Evolutionary conservation across 139 green algal species (phyloP), one percentile per base, ranked within the genome.

Genomic region (Chlamydomonas sphaeroides): DNA sequence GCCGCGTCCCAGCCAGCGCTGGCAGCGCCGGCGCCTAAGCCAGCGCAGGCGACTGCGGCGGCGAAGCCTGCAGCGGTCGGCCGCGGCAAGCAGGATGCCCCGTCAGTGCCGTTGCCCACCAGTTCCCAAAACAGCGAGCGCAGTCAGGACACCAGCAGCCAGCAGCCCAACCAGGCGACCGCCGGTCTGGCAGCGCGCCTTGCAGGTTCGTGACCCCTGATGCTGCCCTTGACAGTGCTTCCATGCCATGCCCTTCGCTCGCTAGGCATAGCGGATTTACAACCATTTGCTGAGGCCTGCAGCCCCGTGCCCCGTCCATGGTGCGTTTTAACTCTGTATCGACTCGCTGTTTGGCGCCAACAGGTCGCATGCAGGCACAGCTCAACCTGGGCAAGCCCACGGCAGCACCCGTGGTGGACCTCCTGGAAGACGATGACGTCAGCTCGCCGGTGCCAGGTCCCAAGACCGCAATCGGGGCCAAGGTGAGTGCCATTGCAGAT

Each of bases 121-220:
- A 72, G 11, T 42, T 82, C 75, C 32, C 62, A 82, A 26, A 42
- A 32, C 61, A 82, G 75, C 42, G 75, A 82, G 45, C 61, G n/a
- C 20, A 88, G 66, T 61, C 59, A 65, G 38, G 83, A 71, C 35
- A 33, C 56, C 69, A 81, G 62, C 36, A 36, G 38, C 26, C 57
- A 30, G 18, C 25, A 49, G 65, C 35, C 59, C 1, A 45, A 76
- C 33, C 32, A 56, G 21, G 65, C 66, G 38, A 65, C 61, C 17
- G 49, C 67, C 33, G 78, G 63, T 23, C 65, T 86, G 56, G 79
- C 75, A 17, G 80, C 79, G 21, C 84, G 85, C 48, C 79, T 84
- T 42, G 86, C 88, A 84, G 85, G 79, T 84, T n/a, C 0, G 76
- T 33, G 15, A 38, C 1, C 41, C 1, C 25, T 8, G 30, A 61